Evolutionary conservation across 2,329 filamentous ascomycete genomes (phyloP).

Genomic region (Metarhizium album): DNA sequence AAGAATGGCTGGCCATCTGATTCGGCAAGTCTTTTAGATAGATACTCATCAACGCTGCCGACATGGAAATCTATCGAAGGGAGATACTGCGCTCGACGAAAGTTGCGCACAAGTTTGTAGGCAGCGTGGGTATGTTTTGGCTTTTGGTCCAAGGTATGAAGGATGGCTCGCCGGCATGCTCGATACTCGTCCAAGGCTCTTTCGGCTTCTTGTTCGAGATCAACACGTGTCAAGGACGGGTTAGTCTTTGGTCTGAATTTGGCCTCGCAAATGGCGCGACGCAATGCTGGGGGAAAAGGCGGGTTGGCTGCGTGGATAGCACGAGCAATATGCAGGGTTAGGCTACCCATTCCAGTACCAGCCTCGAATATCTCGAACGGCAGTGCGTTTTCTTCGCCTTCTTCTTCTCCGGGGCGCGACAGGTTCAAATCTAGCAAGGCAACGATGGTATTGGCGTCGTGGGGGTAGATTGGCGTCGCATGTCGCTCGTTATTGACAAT

Average conservation of each 20-base stretch:
- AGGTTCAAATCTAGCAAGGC: constrained; percentile 66
- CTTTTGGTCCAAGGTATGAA: constrained; percentile 64
- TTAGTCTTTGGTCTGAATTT: constrained; percentile 10
- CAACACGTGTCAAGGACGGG: constrained; percentile 11
- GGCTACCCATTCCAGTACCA: constrained; percentile 72
- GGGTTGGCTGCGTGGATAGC: constrained; percentile 66
- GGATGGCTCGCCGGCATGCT: constrained; percentile 50
- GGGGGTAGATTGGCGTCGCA: constrained; percentile 68
- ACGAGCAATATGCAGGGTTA: constrained; percentile 65
- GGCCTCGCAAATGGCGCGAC: constrained; percentile 18
- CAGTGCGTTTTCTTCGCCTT: constrained; percentile 20
- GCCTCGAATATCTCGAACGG: constrained; percentile 71
- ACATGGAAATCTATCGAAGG: constrained; percentile 65
- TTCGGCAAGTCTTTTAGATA: constrained; percentile 37
- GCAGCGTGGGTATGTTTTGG: constrained; percentile 53
- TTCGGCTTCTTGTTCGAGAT: constrained; percentile 18
- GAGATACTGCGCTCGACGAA: constrained; percentile 59
- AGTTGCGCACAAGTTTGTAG: constrained; percentile 52
- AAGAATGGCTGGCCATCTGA: constrained; percentile 48
- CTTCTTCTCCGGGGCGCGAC: constrained; percentile 23
- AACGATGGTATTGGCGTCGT: constrained; percentile 65
- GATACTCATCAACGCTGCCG: constrained; percentile 53
- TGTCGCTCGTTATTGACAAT: constrained; percentile 54
- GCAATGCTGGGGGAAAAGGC: constrained; percentile 31
- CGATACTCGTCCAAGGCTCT: constrained; percentile 33